Percentiles rank a stretch among this genome's conserved stretches.
Evolutionary conservation across 2,329 filamentous ascomycete species (phyloP).

Genomic region (Ilyonectria sp.): DNA sequence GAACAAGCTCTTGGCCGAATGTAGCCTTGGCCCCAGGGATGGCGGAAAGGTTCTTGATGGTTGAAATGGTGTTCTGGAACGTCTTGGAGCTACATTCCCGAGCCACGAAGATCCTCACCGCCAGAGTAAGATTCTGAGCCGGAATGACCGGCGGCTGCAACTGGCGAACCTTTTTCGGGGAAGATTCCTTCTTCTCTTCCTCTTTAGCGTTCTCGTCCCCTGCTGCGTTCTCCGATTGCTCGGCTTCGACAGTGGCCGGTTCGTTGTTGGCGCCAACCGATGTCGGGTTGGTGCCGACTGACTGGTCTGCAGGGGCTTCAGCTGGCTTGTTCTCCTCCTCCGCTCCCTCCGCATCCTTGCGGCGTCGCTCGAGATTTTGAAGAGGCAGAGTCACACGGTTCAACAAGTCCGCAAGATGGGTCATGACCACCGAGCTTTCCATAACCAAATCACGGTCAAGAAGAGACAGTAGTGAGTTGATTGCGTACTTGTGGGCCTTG

Average conservation of each 20-base stretch:
- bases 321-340: slow-evolving; percentile 56
- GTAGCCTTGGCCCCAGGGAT: slow-evolving; percentile 91
- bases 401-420: slow-evolving; percentile 87
- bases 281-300: slow-evolving; percentile 53
- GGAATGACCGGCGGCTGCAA: slow-evolving; percentile 88
- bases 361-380: slow-evolving; percentile 84
- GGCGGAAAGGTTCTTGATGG: slow-evolving; percentile 97
- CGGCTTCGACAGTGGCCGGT: slow-evolving; percentile 48
- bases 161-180: slow-evolving; percentile 68
- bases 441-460: slow-evolving; percentile 96
- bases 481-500: slow-evolving; percentile 87
- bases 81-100: slow-evolving; percentile 98
- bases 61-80: slow-evolving; percentile 96
- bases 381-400: slow-evolving; percentile 91
- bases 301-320: slow-evolving; percentile 37
- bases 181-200: slow-evolving; percentile 57
- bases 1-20: slow-evolving; percentile 93
- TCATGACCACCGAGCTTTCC: slow-evolving; percentile 98
- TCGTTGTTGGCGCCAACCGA: slow-evolving; percentile 38
- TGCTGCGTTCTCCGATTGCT: slow-evolving; percentile 44
- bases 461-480: slow-evolving; percentile 90
- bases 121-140: slow-evolving; percentile 88
- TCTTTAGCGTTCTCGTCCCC: slow-evolving; percentile 47
- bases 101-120: slow-evolving; percentile 97
- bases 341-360: slow-evolving; percentile 78